Evolutionary conservation across 306 rosid species (phyloP).

Genomic region (Alnus glutinosa): DNA sequence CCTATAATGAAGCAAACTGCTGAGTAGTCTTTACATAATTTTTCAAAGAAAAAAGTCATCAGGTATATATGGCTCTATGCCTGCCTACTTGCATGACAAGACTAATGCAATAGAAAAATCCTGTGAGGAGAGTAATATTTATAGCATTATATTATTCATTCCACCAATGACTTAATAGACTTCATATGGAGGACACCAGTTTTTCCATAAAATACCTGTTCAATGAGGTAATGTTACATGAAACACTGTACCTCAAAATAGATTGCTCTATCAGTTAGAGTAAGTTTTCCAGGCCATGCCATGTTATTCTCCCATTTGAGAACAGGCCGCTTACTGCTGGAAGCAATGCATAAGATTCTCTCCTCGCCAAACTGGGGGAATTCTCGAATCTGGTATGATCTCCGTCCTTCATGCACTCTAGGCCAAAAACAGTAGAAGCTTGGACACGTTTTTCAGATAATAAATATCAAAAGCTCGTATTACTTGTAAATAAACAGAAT

Average conservation of each 20-base stretch:
- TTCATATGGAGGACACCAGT: not conserved
- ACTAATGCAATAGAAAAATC: not conserved
- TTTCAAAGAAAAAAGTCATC: not conserved
- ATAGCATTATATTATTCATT: not conserved
- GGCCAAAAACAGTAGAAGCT: slow-evolving; percentile 39
- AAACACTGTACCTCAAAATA: slow-evolving; percentile 80
- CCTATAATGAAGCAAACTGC: not conserved
- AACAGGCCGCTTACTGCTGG: slow-evolving; percentile 81
- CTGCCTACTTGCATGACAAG: not conserved
- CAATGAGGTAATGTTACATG: not conserved
- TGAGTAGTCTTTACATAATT: not conserved
- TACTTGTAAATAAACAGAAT: not conserved
- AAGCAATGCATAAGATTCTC: slow-evolving; percentile 76
- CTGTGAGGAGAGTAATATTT: not conserved
- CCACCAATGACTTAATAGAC: not conserved
- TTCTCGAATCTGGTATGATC: slow-evolving; percentile 67
- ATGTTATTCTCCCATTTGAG: slow-evolving; percentile 92
- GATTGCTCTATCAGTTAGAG: slow-evolving; percentile 84
- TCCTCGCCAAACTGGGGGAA: slow-evolving; percentile 59
- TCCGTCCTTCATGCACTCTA: slow-evolving; percentile 77
- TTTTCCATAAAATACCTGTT: not conserved
- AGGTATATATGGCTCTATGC: not conserved
- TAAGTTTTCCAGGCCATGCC: slow-evolving; percentile 98
- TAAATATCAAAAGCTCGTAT: not conserved
- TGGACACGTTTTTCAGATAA: not conserved